phyloP scores from a whole-genome alignment of 148 eudicot species.

The Euryodendron excelsum region DNA sequence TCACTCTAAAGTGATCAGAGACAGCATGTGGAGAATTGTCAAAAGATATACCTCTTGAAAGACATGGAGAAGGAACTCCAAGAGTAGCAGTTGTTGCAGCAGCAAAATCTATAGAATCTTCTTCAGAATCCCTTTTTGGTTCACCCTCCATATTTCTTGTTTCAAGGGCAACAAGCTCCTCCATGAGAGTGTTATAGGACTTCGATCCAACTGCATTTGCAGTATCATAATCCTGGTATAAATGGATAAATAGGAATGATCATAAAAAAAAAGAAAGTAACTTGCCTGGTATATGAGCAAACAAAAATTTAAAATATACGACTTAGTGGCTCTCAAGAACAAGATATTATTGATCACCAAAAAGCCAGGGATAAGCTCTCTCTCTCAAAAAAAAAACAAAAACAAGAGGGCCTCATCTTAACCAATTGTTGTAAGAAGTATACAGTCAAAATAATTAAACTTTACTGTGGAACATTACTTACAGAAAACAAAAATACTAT shows the following conservation, averaged over 20 bases:
- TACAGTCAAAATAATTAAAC: neutral
- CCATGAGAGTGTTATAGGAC: constrained; percentile 83
- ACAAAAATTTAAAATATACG: neutral
- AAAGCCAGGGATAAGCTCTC: neutral
- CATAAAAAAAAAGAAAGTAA: constrained; percentile 12
- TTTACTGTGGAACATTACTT: too few species aligned
- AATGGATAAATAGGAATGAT: constrained; percentile 16
- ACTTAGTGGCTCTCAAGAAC: neutral
- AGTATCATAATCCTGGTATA: constrained; percentile 68
- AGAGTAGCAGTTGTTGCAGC: constrained; percentile 94
- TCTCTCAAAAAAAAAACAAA: too few species aligned
- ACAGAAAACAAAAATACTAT: too few species aligned
- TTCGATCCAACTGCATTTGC: constrained; percentile 70
- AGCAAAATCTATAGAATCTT: constrained; percentile 82
- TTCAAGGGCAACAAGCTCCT: constrained; percentile 90
- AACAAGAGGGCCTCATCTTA: neutral
- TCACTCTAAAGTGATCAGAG: constrained; percentile 29
- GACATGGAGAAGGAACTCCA: constrained; percentile 88
- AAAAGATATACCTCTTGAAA: constrained; percentile 66
- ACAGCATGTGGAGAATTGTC: constrained; percentile 49
- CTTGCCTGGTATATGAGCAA: neutral
- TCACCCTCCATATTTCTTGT: constrained; percentile 48
- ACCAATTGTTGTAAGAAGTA: neutral
- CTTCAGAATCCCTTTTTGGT: constrained; percentile 44
- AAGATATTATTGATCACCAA: neutral